Conservation (phyloP, 2,329 filamentous ascomycete genomes). For the Talaromyces rugulosus region DNA sequence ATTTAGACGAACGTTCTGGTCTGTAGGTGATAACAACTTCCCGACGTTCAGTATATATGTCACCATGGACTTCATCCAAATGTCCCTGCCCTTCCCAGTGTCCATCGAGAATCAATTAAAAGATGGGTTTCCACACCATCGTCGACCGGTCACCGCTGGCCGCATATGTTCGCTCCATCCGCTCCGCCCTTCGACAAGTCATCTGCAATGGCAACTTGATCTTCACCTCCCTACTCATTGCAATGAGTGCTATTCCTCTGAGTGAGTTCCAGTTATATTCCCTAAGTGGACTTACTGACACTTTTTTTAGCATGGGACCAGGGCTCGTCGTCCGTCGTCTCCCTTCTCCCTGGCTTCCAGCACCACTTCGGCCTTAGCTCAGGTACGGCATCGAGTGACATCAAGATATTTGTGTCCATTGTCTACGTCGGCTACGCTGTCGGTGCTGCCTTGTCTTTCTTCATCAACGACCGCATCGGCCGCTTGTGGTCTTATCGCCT, state of each 20-base stretch:
- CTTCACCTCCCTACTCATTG: background rate
- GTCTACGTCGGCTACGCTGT: slow-evolving; percentile 27
- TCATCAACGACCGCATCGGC: slow-evolving; percentile 36
- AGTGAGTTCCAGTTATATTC: slow-evolving; percentile 11
- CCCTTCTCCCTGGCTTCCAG: slow-evolving; percentile 34
- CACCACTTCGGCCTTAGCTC: slow-evolving; percentile 18
- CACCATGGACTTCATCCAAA: background rate
- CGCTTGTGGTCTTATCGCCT: slow-evolving; percentile 37
- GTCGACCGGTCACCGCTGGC: background rate
- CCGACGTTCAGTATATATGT: background rate
- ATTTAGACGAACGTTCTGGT: background rate
- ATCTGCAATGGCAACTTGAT: background rate
- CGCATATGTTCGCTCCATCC: background rate
- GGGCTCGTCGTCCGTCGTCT: slow-evolving; percentile 27
- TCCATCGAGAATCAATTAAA: background rate
- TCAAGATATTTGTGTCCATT: slow-evolving; percentile 26
- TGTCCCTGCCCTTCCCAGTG: too few species aligned
- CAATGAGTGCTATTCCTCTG: slow-evolving; percentile 14
- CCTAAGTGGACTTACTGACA: background rate
- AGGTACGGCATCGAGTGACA: background rate
- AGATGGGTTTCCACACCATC: background rate
- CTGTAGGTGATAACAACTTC: background rate
- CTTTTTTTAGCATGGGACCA: slow-evolving; percentile 28
- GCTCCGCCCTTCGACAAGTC: background rate
- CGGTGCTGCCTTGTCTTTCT: slow-evolving; percentile 29